These are phyloP conservation scores for Lasiosphaeris hirsuta DNA, from an alignment of 495 filamentous ascomycete genomes.

Conservation along the genomic window DNA sequence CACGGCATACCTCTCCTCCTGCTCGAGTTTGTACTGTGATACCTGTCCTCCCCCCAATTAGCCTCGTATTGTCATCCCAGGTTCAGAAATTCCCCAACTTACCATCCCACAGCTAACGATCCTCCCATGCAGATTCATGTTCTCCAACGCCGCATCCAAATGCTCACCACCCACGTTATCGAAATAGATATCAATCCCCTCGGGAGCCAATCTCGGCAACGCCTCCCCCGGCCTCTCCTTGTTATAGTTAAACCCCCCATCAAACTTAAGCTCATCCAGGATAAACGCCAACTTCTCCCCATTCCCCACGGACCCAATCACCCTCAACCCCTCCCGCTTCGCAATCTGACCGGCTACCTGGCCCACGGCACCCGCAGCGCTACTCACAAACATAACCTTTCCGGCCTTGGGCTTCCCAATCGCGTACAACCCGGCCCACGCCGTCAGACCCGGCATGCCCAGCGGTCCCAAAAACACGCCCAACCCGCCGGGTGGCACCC, in stretches of 20 bases:
- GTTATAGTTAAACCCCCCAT: conserved; percentile 67
- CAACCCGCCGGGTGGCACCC: conserved; percentile 44
- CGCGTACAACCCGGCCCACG: conserved; percentile 71
- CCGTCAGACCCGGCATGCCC: conserved; percentile 78
- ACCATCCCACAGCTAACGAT: conserved; percentile 46
- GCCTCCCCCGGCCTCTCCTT: conserved; percentile 61
- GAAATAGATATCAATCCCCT: conserved; percentile 87
- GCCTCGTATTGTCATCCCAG: conserved; percentile 9
- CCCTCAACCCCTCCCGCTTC: conserved; percentile 77
- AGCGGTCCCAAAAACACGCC: conserved; percentile 62
- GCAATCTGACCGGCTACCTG: conserved; percentile 77
- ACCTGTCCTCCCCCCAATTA: conserved; percentile 47
- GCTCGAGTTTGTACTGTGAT: conserved; percentile 67
- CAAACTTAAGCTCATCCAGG: conserved; percentile 58
- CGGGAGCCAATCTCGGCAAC: conserved; percentile 65
- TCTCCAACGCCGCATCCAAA: conserved; percentile 58
- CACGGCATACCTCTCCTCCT: conserved; percentile 59
- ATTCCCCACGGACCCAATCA: conserved; percentile 62
- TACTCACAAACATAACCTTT: conserved; percentile 78
- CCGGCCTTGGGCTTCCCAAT: conserved; percentile 79
- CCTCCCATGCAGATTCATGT: conserved; percentile 64
- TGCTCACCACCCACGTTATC: conserved; percentile 85
- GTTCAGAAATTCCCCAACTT: conserved; percentile 12
- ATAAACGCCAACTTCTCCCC: conserved; percentile 64
- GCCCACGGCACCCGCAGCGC: conserved; percentile 76